A percentile compares a stretch with the other conserved stretches of the same genome.
Conservation (phyloP, 73 alveolate genomes). For the Paramecium caudatum region DNA sequence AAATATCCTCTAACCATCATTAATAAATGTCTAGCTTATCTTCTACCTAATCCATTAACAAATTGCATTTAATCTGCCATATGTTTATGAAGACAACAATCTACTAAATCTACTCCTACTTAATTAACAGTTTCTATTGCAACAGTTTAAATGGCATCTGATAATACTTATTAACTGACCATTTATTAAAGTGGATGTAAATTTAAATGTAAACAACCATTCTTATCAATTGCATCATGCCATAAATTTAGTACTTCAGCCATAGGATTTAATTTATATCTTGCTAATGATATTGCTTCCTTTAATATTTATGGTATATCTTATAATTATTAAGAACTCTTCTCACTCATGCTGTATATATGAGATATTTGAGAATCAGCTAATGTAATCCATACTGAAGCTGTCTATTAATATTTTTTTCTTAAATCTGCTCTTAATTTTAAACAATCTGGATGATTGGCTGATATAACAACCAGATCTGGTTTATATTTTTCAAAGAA, state of each 20-base stretch:
- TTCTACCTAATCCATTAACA: constrained; percentile 36
- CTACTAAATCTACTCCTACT: constrained; percentile 70
- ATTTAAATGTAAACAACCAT: constrained; percentile 71
- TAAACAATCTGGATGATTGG: constrained; percentile 32
- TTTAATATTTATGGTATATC: constrained; percentile 59
- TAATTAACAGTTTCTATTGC: constrained; percentile 74
- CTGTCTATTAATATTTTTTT: neutral
- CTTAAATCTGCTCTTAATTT: constrained; percentile 53
- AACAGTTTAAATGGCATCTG: constrained; percentile 74
- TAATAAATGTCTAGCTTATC: constrained; percentile 50
- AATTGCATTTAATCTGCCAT: constrained; percentile 10
- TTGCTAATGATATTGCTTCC: constrained; percentile 79
- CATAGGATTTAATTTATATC: constrained; percentile 80
- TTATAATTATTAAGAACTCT: constrained; percentile 12
- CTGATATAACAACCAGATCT: constrained; percentile 49
- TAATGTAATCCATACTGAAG: constrained; percentile 28
- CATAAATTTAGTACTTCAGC: constrained; percentile 83
- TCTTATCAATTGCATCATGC: constrained; percentile 75
- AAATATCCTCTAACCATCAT: neutral
- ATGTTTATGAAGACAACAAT: constrained; percentile 30
- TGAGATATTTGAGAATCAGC: constrained; percentile 34
- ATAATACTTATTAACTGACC: constrained; percentile 73
- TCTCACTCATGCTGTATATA: neutral
- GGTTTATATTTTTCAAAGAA: constrained; percentile 51
- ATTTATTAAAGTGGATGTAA: constrained; percentile 76